These are phyloP conservation scores for Claviceps spartinae DNA, from an alignment of 2,329 filamentous ascomycete genomes.

Conservation along the genomic window DNA sequence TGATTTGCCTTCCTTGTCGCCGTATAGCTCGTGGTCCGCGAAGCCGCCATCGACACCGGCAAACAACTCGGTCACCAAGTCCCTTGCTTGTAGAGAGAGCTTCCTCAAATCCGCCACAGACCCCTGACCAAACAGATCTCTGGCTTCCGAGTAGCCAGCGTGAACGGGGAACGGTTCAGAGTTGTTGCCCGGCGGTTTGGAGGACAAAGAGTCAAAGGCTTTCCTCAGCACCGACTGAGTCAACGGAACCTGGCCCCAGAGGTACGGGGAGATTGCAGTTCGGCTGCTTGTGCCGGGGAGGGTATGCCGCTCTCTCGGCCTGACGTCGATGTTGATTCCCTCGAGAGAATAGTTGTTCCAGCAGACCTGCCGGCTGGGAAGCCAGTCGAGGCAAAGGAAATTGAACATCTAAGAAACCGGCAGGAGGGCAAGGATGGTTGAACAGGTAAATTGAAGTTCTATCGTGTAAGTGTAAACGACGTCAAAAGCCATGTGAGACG, in stretches of 20 bases:
- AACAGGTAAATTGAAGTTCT: neutral
- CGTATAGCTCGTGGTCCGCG: neutral
- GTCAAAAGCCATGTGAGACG: neutral
- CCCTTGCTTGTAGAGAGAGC: constrained; percentile 7
- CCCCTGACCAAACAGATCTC: constrained; percentile 6
- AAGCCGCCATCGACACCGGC: constrained; percentile 2
- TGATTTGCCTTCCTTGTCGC: neutral
- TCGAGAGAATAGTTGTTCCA: constrained; percentile 8
- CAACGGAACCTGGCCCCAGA: constrained; percentile 7
- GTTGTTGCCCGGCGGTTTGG: neutral
- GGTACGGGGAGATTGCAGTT: constrained; percentile 6
- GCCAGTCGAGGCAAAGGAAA: neutral
- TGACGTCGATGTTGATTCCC: constrained; percentile 6
- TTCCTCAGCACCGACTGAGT: neutral
- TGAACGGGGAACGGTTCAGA: constrained; percentile 2
- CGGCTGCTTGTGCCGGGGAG: neutral
- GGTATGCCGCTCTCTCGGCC: neutral
- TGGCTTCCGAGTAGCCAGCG: constrained; percentile 9
- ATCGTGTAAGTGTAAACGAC: neutral
- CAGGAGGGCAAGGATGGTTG: neutral
- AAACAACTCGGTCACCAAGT: constrained; percentile 8
- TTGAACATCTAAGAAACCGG: constrained; percentile 3
- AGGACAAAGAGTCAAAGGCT: neutral
- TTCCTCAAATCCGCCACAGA: constrained; percentile 6
- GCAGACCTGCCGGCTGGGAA: neutral